Evolutionary conservation across 2,329 filamentous ascomycete genomes (phyloP), one percentile per base, ranked within the genome.

Genomic region (Tolypocladium guangdongense): DNA sequence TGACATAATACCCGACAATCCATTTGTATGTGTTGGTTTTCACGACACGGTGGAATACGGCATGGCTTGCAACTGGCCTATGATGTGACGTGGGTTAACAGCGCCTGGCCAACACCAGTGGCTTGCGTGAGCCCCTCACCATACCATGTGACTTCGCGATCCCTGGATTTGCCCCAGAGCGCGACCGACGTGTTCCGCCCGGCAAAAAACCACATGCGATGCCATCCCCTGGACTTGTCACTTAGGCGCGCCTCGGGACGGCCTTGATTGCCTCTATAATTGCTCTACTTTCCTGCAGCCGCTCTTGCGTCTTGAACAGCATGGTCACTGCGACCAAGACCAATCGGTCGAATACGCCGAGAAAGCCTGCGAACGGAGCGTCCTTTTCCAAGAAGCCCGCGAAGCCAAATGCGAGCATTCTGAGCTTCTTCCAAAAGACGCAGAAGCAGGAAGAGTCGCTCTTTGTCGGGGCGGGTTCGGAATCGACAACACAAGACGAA

Each of bases 351-450:
- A 58, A 60, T 48, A 68, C 66, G 7, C 66, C 68, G 30, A 66
- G 59, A 56, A 72, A 69, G 54, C 54, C 66, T 16, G 50, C 55
- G 12, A 54, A 61, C 3, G 49, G 54, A 22, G 57, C 60, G 3
- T 55, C 61, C 30, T 49, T 61, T 5, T 54, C 62, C n/a, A 71
- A 69, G 58, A 71, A 68, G 50, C 63, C 71, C 4, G 60, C 62
- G 22, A 71, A 71, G 39, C 71, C 72, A 0, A 88, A 88, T 60
- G 74, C 76, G 7, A 89, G 83, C 57, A 89, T 90, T 35, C 69
- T 89, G 16, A 88, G 70, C 57, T 90, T 89, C 66, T 90, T 90
- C 64, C 83, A 87, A 62, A 90, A 88, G 63, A 75, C 80, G 0
- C 78, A 81, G 39, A 78, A 79, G 51, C 71, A 78, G 54, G 76